Conservation (phyloP, 768 basidiomycete genomes). For the Suillus placidus region DNA sequence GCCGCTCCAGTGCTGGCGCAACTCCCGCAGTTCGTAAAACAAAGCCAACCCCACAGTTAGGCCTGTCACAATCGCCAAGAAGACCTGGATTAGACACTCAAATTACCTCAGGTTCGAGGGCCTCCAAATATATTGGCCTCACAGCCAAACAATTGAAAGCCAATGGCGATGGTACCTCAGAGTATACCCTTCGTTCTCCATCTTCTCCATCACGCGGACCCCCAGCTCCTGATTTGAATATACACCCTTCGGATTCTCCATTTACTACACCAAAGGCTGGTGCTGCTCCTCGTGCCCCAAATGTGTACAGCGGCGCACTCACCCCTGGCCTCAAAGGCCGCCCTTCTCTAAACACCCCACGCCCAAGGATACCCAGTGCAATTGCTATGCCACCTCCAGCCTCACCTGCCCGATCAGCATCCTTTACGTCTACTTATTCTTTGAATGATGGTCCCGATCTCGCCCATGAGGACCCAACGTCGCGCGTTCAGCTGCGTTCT, state of each 20-base stretch:
- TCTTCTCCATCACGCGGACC: constrained; percentile 40
- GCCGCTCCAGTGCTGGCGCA: constrained; percentile 50
- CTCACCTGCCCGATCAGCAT: constrained; percentile 50
- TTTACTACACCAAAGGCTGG: constrained; percentile 68
- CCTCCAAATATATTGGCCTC: constrained; percentile 82
- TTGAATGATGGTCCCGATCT: constrained; percentile 34
- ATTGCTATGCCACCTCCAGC: constrained; percentile 82
- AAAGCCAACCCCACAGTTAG: constrained; percentile 35
- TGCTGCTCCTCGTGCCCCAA: constrained; percentile 33
- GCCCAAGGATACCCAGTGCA: constrained; percentile 69
- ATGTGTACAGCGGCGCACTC: constrained; percentile 17
- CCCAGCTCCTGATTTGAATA: constrained; percentile 41
- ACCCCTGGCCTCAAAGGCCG: constrained; percentile 33
- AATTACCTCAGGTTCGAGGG: constrained; percentile 83
- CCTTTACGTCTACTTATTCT: constrained; percentile 41
- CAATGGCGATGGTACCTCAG: constrained; percentile 16
- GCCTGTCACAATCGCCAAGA: constrained; percentile 35
- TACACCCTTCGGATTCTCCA: constrained; percentile 51
- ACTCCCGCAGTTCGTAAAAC: constrained; percentile 36
- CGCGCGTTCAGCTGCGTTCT: constrained; percentile 21
- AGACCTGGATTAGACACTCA: constrained; percentile 34
- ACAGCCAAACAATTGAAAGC: constrained; percentile 77
- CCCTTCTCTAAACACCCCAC: constrained; percentile 51
- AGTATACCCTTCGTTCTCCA: constrained; percentile 30
- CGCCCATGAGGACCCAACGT: constrained; percentile 16